These are phyloP conservation scores for Neolecta irregularis DNA, from an alignment of 1,139 yeast genomes.

Conservation along the genomic window DNA sequence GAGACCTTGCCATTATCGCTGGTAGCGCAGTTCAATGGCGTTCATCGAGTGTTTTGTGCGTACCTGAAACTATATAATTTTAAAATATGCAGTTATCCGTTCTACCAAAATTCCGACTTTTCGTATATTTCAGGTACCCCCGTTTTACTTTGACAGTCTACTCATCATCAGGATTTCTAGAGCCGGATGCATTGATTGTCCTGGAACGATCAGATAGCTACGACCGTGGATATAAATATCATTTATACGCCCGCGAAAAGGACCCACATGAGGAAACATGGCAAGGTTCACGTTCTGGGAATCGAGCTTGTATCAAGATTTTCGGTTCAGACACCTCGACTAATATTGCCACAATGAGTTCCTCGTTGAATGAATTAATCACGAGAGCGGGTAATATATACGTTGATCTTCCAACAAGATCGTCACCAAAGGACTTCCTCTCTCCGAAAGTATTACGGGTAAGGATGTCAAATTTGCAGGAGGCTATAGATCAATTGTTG, in stretches of 20 bases:
- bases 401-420: slow-evolving; percentile 27
- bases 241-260: slow-evolving; percentile 77
- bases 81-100: slow-evolving; percentile 20
- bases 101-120: slow-evolving; percentile 82
- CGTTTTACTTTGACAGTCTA: not conserved
- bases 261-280: slow-evolving; percentile 66
- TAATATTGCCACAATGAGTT: no score
- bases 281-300: slow-evolving; percentile 90
- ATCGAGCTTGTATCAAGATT: slow-evolving; percentile 60
- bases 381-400: slow-evolving; percentile 35
- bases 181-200: slow-evolving; percentile 68
- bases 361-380: slow-evolving; percentile 34
- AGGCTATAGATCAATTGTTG: no score
- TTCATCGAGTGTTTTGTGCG: no score
- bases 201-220: slow-evolving; percentile 26
- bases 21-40: no score
- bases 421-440: no score
- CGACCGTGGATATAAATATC: slow-evolving; percentile 37
- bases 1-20: no score
- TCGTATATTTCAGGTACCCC: slow-evolving; percentile 58
- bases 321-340: no score
- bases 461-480: no score
- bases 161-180: slow-evolving; percentile 42
- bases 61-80: not conserved
- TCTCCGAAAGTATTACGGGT: no score